These are phyloP conservation scores for Aegilops sharonensis DNA, from an alignment of 176 grass and related monocot species.

Conservation along the genomic window DNA sequence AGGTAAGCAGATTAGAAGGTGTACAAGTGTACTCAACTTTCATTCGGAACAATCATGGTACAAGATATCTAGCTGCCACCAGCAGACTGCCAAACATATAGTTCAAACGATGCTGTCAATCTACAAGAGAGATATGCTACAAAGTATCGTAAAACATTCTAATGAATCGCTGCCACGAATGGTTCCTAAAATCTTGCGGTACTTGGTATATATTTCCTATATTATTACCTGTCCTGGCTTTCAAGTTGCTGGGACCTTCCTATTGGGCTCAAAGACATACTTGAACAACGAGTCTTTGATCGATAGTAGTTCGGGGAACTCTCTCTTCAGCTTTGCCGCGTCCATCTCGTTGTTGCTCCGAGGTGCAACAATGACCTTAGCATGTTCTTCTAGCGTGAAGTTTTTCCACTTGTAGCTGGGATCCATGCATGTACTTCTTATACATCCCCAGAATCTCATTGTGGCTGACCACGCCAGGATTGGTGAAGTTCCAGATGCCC, in stretches of 20 bases:
- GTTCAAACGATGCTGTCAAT: constrained; percentile 20
- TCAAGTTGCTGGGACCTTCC: constrained; percentile 59
- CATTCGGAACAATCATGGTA: constrained; percentile 24
- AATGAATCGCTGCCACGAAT: constrained; percentile 9
- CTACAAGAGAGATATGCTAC: constrained; percentile 15
- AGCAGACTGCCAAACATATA: constrained; percentile 18
- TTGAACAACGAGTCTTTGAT: constrained; percentile 78
- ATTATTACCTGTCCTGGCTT: background rate
- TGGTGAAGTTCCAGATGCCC: constrained; percentile 85
- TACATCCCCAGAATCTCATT: constrained; percentile 84
- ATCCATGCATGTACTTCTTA: constrained; percentile 47
- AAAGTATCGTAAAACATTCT: constrained; percentile 19
- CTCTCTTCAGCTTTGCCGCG: constrained; percentile 59
- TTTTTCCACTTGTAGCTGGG: constrained; percentile 68
- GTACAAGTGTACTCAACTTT: background rate
- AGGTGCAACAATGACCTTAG: constrained; percentile 70
- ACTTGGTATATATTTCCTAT: constrained; percentile 11
- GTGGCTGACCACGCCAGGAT: constrained; percentile 67
- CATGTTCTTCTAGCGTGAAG: constrained; percentile 78
- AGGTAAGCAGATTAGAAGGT: background rate
- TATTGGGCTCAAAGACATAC: constrained; percentile 81
- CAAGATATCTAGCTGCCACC: constrained; percentile 10
- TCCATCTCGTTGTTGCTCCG: constrained; percentile 88
- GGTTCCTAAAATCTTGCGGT: constrained; percentile 24
- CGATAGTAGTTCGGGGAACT: constrained; percentile 65